Conservation (phyloP, 306 rosid genomes). For the Morella rubra region DNA sequence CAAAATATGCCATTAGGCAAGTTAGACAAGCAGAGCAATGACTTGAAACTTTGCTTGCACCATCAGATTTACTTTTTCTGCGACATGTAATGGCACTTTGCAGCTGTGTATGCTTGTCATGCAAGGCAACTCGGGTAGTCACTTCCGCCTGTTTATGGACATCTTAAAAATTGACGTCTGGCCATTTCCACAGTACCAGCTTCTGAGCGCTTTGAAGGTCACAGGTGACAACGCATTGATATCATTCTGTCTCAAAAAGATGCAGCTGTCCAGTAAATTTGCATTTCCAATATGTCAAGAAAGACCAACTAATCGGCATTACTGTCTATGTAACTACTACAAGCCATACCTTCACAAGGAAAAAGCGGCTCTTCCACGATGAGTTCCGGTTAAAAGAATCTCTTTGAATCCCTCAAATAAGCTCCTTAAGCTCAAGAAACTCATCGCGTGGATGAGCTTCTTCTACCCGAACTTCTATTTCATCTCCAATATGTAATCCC, state of each 20-base stretch:
- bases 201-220: not conserved
- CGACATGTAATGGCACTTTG: not conserved
- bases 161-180: not conserved
- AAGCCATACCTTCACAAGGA: not conserved
- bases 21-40: not conserved
- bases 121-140: not conserved
- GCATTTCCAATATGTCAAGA: not conserved
- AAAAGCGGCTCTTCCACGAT: constrained; percentile 1
- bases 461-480: constrained; percentile 71
- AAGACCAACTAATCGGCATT: not conserved
- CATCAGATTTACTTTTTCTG: not conserved
- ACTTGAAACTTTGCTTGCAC: not conserved
- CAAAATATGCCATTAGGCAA: not conserved
- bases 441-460: constrained; percentile 92
- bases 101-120: not conserved
- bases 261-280: not conserved
- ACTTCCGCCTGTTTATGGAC: not conserved
- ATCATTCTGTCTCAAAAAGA: not conserved
- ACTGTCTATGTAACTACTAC: not conserved
- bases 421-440: constrained; percentile 68
- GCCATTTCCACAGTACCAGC: not conserved
- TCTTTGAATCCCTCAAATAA: constrained; percentile 33
- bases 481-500: constrained; percentile 80
- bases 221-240: not conserved
- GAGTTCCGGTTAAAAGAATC: constrained; percentile 9